A percentile compares a stretch with the other conserved stretches of the same genome.
These are phyloP conservation scores for Cutaneotrichosporon sp. DNA, from an alignment of 1,284 basidiomycete genomes.

Conservation along the genomic window DNA sequence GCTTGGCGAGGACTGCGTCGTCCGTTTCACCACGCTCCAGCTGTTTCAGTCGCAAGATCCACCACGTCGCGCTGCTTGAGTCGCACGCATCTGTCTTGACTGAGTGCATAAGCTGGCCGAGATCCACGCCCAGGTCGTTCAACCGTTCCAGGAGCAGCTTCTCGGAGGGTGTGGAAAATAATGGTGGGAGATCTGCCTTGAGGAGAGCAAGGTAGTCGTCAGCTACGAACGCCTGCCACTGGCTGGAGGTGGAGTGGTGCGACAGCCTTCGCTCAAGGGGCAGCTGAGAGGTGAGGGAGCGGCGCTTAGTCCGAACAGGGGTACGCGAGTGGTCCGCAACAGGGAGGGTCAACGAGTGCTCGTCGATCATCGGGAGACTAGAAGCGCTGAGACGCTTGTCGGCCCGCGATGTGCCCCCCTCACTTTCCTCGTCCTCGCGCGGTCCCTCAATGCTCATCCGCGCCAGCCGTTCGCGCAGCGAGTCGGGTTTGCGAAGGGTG, in stretches of 20 bases:
- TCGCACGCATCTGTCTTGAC: slow-evolving; percentile 91
- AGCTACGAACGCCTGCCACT: slow-evolving; percentile 38
- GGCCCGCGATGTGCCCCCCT: slow-evolving; percentile 7
- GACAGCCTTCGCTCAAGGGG: slow-evolving; percentile 49
- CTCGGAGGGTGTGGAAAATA: slow-evolving; percentile 79
- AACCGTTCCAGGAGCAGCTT: slow-evolving; percentile 72
- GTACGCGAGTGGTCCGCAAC: slow-evolving; percentile 61
- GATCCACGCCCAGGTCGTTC: slow-evolving; percentile 77
- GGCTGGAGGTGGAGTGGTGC: slow-evolving; percentile 31
- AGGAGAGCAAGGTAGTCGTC: slow-evolving; percentile 66
- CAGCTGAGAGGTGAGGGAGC: slow-evolving; percentile 77
- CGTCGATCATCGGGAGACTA: slow-evolving; percentile 29
- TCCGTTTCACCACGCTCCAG: slow-evolving; percentile 47
- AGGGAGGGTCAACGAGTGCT: slow-evolving; percentile 41
- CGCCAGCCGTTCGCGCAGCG: slow-evolving; percentile 8
- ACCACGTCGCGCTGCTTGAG: slow-evolving; percentile 86
- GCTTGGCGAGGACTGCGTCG: slow-evolving; percentile 30
- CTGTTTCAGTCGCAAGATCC: slow-evolving; percentile 81
- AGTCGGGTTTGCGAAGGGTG: slow-evolving; percentile 43
- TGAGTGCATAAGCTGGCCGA: slow-evolving; percentile 88
- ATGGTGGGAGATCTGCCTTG: slow-evolving; percentile 64
- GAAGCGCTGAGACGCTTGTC: slow-evolving; percentile 47
- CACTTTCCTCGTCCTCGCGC: slow-evolving; percentile 39
- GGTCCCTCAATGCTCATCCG: slow-evolving; percentile 26
- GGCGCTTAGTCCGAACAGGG: slow-evolving; percentile 87